Conservation (phyloP, 2,329 filamentous ascomycete genomes). For the Didymella keratinophila region DNA sequence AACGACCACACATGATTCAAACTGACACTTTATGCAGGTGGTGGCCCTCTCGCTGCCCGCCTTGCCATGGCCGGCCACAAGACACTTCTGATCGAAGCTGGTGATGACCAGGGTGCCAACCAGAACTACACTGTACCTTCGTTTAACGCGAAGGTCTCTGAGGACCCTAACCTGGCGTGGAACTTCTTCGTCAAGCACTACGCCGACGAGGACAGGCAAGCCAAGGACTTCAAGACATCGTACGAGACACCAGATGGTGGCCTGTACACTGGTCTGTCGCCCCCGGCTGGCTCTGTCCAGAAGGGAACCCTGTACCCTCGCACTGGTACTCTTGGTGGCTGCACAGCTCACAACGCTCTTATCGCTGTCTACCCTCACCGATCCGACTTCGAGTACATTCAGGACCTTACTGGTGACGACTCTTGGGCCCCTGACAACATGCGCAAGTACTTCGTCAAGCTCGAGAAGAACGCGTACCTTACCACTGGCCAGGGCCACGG, state of each 20-base stretch:
- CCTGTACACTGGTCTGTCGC: constrained; percentile 60
- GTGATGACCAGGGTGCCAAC: constrained; percentile 63
- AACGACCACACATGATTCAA: not conserved
- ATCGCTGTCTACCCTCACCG: constrained; percentile 66
- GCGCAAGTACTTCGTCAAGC: constrained; percentile 64
- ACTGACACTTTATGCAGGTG: constrained; percentile 20
- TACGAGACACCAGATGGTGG: constrained; percentile 55
- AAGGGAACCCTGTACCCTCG: constrained; percentile 67
- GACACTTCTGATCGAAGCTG: constrained; percentile 68
- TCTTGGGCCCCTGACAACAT: constrained; percentile 67
- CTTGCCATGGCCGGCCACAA: constrained; percentile 67
- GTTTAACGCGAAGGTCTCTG: constrained; percentile 61
- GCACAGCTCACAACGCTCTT: constrained; percentile 69
- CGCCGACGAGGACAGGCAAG: constrained; percentile 60
- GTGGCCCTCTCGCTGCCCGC: constrained; percentile 55
- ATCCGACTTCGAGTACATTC: constrained; percentile 67
- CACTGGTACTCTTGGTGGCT: constrained; percentile 65
- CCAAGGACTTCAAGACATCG: constrained; percentile 66
- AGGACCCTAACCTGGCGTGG: constrained; percentile 66
- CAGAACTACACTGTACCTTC: constrained; percentile 64
- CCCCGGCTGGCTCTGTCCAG: constrained; percentile 60
- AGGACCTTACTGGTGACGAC: constrained; percentile 65
- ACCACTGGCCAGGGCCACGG: constrained; percentile 60
- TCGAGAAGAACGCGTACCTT: constrained; percentile 65
- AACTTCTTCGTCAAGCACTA: constrained; percentile 72